A percentile compares a stretch with the other conserved stretches of the same genome.
These are phyloP conservation scores for Herpetomonas samuelpessoai DNA, from an alignment of 208 protist genomes.

Conservation along the genomic window DNA sequence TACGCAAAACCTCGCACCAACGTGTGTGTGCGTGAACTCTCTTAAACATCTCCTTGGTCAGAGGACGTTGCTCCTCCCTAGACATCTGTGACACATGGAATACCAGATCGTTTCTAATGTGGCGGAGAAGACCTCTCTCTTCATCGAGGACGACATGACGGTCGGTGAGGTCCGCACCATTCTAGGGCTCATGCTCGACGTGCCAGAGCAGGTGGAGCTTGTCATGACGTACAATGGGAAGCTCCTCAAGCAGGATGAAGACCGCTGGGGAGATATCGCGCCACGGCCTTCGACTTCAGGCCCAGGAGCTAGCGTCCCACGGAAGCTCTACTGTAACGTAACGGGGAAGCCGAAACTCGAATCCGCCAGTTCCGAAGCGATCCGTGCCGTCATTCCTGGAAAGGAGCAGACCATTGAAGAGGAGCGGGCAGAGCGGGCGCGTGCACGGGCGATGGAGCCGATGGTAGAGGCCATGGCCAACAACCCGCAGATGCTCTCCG, in stretches of 20 bases:
- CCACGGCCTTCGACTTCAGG: conserved; percentile 11
- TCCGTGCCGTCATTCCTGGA: conserved; percentile 38
- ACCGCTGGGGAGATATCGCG: conserved; percentile 31
- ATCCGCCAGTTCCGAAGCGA: conserved; percentile 32
- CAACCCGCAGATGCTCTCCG: conserved; percentile 54
- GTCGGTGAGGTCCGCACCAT: conserved; percentile 72
- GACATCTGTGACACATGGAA: too few species aligned
- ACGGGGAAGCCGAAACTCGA: conserved; percentile 22
- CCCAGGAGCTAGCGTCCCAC: conserved; percentile 12
- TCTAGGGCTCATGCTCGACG: conserved; percentile 53
- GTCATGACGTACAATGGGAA: conserved; percentile 65
- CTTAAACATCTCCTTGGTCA: too few species aligned
- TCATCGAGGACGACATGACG: conserved; percentile 73
- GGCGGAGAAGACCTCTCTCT: conserved; percentile 48
- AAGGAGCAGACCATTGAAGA: conserved; percentile 22
- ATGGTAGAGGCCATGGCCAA: conserved; percentile 62
- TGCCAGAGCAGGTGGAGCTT: conserved; percentile 31
- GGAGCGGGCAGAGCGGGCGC: conserved; percentile 33
- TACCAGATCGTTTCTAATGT: conserved; percentile 67
- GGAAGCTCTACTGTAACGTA: conserved; percentile 68
- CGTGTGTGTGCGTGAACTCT: too few species aligned
- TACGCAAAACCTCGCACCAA: too few species aligned
- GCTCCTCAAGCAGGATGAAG: conserved; percentile 36
- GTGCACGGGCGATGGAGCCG: conserved; percentile 57
- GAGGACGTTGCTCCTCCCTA: too few species aligned